Percentiles rank a stretch among this genome's conserved stretches.
These are phyloP conservation scores for Aspergillus nomiae DNA, from an alignment of 2,329 filamentous ascomycete genomes.

Conservation along the genomic window DNA sequence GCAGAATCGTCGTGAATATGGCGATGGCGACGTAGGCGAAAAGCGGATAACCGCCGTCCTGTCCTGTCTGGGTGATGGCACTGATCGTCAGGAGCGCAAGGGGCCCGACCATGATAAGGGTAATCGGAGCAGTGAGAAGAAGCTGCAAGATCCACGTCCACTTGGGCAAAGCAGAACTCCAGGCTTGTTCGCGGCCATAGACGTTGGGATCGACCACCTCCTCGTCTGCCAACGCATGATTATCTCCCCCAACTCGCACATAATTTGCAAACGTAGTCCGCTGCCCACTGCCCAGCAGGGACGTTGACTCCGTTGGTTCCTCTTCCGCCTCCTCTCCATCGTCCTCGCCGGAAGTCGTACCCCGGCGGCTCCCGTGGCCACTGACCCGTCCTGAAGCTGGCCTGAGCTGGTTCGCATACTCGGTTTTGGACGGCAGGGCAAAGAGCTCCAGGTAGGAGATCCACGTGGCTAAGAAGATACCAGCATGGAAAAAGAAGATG, in stretches of 20 bases:
- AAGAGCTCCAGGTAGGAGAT: conserved; percentile 81
- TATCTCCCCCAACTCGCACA: conserved; percentile 40
- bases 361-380: conserved; percentile 44
- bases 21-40: conserved; percentile 72
- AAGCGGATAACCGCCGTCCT: conserved; percentile 76
- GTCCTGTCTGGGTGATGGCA: conserved; percentile 75
- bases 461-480: conserved; percentile 71
- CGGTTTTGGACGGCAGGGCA: conserved; percentile 69
- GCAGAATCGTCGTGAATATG: conserved; percentile 67
- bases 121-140: conserved; percentile 74
- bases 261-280: conserved; percentile 60
- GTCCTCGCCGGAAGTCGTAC: conserved; percentile 42
- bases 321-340: conserved; percentile 45
- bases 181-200: conserved; percentile 76
- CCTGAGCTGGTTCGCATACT: conserved; percentile 63
- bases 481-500: conserved; percentile 76
- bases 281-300: conserved; percentile 54
- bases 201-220: conserved; percentile 38
- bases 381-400: conserved; percentile 45
- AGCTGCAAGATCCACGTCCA: conserved; percentile 92
- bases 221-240: conserved; percentile 30
- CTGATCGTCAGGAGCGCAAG: conserved; percentile 72
- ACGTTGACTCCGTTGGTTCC: conserved; percentile 57
- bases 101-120: conserved; percentile 75
- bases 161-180: conserved; percentile 75